Evolutionary conservation across 164 flowering plant species (phyloP).

Genomic region (Liriodendron chinense): DNA sequence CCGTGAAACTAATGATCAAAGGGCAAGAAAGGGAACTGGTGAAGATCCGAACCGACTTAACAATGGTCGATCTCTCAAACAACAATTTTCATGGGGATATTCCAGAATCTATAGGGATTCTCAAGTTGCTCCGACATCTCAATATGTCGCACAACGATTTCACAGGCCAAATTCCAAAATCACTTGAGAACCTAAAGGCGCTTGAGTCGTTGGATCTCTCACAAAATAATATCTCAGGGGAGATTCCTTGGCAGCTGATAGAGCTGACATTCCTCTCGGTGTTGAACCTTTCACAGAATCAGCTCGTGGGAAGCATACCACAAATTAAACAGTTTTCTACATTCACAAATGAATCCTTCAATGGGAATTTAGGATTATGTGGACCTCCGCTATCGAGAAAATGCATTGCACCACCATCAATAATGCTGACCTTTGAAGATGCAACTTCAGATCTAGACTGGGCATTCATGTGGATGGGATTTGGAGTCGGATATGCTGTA

Average conservation of each 20-base stretch:
- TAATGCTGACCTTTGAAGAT: not conserved
- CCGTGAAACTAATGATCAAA: too few species aligned
- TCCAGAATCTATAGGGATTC: not conserved
- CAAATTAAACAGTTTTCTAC: constrained; percentile 13
- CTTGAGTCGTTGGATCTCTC: constrained; percentile 21
- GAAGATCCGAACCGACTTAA: too few species aligned
- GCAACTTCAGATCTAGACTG: constrained; percentile 16
- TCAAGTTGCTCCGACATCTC: constrained; percentile 3
- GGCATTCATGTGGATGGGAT: constrained; percentile 41
- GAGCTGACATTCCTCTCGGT: constrained; percentile 11
- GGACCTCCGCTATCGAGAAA: constrained; percentile 7
- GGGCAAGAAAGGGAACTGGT: too few species aligned
- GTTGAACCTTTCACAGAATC: constrained; percentile 17
- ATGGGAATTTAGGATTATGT: constrained; percentile 14
- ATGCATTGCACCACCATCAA: not conserved
- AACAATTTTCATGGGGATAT: too few species aligned
- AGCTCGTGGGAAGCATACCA: constrained; percentile 16
- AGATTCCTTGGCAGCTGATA: constrained; percentile 14
- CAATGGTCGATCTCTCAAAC: too few species aligned
- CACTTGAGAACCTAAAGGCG: not conserved
- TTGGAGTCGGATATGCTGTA: constrained; percentile 36
- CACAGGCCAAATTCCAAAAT: constrained; percentile 10
- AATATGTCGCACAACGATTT: constrained; percentile 8
- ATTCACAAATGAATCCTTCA: constrained; percentile 3
- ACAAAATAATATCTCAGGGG: constrained; percentile 8